Conservation (phyloP, 2,329 filamentous ascomycete species). For the Cercospora sp. region DNA sequence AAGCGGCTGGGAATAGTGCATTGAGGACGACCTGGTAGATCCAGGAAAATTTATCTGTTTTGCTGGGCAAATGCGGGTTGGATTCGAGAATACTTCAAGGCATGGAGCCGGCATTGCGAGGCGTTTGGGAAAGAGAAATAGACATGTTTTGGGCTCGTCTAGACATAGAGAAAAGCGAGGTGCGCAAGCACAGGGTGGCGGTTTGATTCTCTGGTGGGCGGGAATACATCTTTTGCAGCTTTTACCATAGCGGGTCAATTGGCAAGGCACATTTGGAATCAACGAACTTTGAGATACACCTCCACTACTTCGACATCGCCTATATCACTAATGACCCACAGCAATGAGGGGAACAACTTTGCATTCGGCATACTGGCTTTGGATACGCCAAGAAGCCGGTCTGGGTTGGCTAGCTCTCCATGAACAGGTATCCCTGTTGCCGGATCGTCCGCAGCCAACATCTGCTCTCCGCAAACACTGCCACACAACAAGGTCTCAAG, state of each 20-base stretch:
- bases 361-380: neutral
- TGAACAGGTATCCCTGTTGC: neutral
- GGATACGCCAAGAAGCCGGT: neutral
- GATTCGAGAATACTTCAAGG: neutral
- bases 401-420: neutral
- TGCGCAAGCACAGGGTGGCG: conserved; percentile 1
- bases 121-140: conserved; percentile 3
- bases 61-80: neutral
- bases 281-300: neutral
- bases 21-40: neutral
- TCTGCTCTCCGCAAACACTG: neutral
- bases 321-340: neutral
- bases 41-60: neutral
- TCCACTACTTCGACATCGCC: neutral
- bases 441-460: conserved; percentile 3
- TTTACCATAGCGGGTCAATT: conserved; percentile 12
- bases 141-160: conserved; percentile 6
- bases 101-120: conserved; percentile 14
- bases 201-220: neutral
- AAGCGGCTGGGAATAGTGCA: neutral
- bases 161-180: neutral
- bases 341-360: neutral
- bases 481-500: neutral
- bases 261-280: neutral
- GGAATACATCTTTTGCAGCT: neutral